Evolutionary conservation across 345 rosid species (phyloP).

Genomic region (Cardamine chenopodiifolia): DNA sequence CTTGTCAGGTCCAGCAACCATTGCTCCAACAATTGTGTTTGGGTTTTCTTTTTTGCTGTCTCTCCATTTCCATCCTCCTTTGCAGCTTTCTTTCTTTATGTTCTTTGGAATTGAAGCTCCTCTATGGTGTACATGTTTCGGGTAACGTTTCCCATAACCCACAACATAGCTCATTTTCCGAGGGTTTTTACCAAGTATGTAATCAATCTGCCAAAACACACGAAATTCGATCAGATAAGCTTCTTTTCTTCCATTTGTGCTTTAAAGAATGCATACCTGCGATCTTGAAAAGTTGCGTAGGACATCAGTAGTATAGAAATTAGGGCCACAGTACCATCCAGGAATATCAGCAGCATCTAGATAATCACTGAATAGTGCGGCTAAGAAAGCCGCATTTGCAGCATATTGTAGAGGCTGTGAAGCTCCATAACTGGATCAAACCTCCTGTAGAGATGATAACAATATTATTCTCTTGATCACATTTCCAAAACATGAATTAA

Average conservation of each 20-base stretch:
- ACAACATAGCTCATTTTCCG: constrained; percentile 87
- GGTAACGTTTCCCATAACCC: constrained; percentile 76
- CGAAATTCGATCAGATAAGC: background rate
- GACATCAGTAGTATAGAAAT: constrained; percentile 60
- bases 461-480: background rate
- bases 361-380: constrained; percentile 73
- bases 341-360: constrained; percentile 91
- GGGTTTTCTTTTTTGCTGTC: constrained; percentile 71
- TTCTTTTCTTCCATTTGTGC: background rate
- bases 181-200: constrained; percentile 90
- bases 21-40: constrained; percentile 78
- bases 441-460: constrained; percentile 57
- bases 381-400: constrained; percentile 88
- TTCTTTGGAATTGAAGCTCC: constrained; percentile 82
- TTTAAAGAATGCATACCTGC: constrained; percentile 38
- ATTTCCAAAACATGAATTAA: constrained; percentile 2
- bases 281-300: constrained; percentile 73
- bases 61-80: constrained; percentile 92
- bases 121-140: constrained; percentile 82
- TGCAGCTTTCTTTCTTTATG: constrained; percentile 68
- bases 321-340: constrained; percentile 95
- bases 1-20: constrained; percentile 98
- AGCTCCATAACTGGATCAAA: constrained; percentile 74
- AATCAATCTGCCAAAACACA: constrained; percentile 61
- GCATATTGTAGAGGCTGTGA: constrained; percentile 95